Base-by-base conservation (phyloP, 2,329 filamentous ascomycete genomes). In the Scortechinia acanthostroma region DNA sequence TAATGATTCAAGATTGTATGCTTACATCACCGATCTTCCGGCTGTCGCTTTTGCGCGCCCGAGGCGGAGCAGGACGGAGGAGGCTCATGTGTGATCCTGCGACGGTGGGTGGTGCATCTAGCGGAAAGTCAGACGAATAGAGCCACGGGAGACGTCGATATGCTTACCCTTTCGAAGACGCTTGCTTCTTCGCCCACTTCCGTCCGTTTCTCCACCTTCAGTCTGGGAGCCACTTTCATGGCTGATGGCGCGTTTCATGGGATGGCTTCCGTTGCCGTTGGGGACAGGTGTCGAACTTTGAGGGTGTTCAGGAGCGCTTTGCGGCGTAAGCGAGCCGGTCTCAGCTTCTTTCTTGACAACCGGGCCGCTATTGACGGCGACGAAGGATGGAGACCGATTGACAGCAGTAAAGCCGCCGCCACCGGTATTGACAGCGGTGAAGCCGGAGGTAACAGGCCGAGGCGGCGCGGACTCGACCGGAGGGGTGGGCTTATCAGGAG, bases 41-140 rank as follows among this genome's bases (percentile, higher is more conserved):
- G 20, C 61, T 50, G 46, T 80, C 76, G 46, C 80, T 77, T 45
- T 76, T 70, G 17, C 74, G 72, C 48, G 82, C 71, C 50, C 80
- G 77, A 16, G 84, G 88, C 15, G 83, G 83, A 21, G 86, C 83
- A 46, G 91, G 88, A 45, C 91, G 87, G 58, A 95, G 90, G 56
- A 91, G 80, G 49, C 88, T 93, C 90, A 97, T 97, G 66, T 97
- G 90, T 44, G 91, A 97, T 45, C 93, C 93, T 51, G 90, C 90
- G 53, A 98, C 89, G 23, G 88, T 95, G 37, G 91, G 89, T 19
- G 45, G 46, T 30, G 49, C 49, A 43, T 47, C 42, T 49, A 48
- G 48, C 42, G 47, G 35, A 51, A 55, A 57, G 58, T 17, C 45
- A 43, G 22, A 21, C 28, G 46, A 17, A 48, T 45, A 47, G 43